Evolutionary conservation across 495 filamentous ascomycete genomes (phyloP), one percentile per base, ranked within the genome.

Genomic region (Penicillium angulare): DNA sequence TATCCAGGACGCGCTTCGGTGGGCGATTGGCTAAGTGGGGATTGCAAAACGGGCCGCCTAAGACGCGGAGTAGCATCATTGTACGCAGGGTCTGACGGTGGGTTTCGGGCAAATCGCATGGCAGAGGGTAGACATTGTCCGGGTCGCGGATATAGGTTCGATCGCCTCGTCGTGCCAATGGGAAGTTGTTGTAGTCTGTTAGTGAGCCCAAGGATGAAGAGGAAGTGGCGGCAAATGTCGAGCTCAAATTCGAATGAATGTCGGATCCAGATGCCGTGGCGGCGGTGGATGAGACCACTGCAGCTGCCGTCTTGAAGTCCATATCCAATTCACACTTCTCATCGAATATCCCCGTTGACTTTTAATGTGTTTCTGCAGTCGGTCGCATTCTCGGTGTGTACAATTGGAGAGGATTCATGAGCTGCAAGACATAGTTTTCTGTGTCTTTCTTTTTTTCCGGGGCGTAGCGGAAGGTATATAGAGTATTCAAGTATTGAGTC

Each of bases 61-160:
- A 89, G 20, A 96, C 82, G 64, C 87, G 83, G 54, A 88, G 81
- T 41, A 90, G 77, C 59, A 96, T 82, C 52, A 92, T 74, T 8
- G 92, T 93, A 50, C 88, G 83, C 47, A 96, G 77, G 48, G 83
- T 89, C 65, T 97, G 92, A 35, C 92, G 79, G 64, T 95, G 90
- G 52, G 95, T 77, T 68, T 96, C 92, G 42, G 84, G 75, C 24
- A 96, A 79, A 73, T 96, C 92, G 69, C 89, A 87, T 49, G 92
- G 92, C 13, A 97, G 73, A 27, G 89, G 90, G 57, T 97, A 96
- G 10, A 84, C 63, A 34, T 87, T 73, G 12, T 83, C 80, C 18
- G 79, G 76, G 59, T 96, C 90, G 53, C 87, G 83, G 52, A 95
- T 79, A 66, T 89, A 96, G 31, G 84, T 86, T 31, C 91, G 85